Evolutionary conservation across 352 stramenopile species (phyloP).

Genomic region (Elongisporangium undulatum): DNA sequence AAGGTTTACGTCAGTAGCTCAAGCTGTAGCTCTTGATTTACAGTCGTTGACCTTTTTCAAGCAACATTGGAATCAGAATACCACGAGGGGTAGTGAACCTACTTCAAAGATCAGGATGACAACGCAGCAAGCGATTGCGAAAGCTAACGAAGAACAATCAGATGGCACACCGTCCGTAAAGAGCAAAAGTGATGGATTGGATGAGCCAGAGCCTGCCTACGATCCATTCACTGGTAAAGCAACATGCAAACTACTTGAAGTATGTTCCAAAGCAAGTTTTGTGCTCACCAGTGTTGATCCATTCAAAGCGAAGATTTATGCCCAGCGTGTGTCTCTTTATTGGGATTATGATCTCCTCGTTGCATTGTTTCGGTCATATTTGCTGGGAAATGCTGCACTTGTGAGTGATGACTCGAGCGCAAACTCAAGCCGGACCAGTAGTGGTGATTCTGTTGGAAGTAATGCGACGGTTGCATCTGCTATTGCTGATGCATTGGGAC

Average conservation of each 20-base stretch:
- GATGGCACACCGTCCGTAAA: not conserved
- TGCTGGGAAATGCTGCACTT: constrained; percentile 22
- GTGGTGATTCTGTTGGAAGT: not conserved
- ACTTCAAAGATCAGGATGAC: constrained; percentile 19
- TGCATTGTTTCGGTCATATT: constrained; percentile 51
- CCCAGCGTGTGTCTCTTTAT: constrained; percentile 51
- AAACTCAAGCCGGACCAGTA: constrained; percentile 3
- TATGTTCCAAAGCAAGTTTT: constrained; percentile 49
- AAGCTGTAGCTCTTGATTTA: constrained; percentile 44
- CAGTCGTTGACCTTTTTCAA: constrained; percentile 44
- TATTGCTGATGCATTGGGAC: not conserved
- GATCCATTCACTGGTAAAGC: constrained; percentile 28
- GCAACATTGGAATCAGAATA: constrained; percentile 9
- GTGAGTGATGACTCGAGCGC: constrained; percentile 17
- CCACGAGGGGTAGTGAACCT: not conserved
- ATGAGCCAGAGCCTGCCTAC: constrained; percentile 40
- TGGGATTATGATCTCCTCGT: constrained; percentile 72
- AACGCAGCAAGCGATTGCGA: constrained; percentile 24
- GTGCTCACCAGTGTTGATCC: constrained; percentile 44
- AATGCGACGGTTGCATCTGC: not conserved
- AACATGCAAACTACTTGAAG: constrained; percentile 50
- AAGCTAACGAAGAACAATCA: constrained; percentile 25
- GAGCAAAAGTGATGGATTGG: constrained; percentile 10
- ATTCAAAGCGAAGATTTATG: constrained; percentile 43
- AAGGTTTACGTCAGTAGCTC: constrained; percentile 51